phyloP scores from a whole-genome alignment of 1,284 basidiomycete genomes.

The Cutaneotrichosporon sp. region DNA sequence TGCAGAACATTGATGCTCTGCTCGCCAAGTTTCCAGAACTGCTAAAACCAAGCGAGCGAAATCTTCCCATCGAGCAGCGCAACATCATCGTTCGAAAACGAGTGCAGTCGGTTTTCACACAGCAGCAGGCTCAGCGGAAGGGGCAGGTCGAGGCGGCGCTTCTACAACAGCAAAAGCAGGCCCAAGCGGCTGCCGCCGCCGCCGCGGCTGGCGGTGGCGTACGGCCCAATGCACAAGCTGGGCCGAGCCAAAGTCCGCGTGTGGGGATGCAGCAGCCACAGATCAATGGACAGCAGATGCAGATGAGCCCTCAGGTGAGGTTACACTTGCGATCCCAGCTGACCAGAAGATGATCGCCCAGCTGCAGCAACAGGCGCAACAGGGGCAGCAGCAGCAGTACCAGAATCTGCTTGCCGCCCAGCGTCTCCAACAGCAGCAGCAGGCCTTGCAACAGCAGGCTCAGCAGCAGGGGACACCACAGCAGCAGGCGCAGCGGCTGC shows the following conservation, averaged over 20 bases:
- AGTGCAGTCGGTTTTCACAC: constrained; percentile 17
- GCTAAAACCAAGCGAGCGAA: constrained; percentile 28
- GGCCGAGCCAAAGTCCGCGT: constrained; percentile 9
- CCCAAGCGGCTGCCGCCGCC: constrained; percentile 2
- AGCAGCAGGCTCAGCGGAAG: constrained; percentile 5
- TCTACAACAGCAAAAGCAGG: constrained; percentile 5
- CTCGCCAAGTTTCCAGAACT: constrained; percentile 25
- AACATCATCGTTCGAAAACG: constrained; percentile 31
- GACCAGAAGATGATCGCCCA: constrained; percentile 1
- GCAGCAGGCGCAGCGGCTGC: constrained; percentile 13
- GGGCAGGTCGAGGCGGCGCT: not conserved
- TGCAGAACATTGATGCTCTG: constrained; percentile 15
- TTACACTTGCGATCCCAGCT: not conserved
- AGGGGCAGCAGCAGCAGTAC: constrained; percentile 16
- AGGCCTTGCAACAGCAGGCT: constrained; percentile 6
- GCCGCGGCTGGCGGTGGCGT: not conserved
- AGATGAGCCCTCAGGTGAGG: constrained; percentile 19
- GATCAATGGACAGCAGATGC: constrained; percentile 13
- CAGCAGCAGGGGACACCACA: constrained; percentile 15
- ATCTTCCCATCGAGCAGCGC: constrained; percentile 27
- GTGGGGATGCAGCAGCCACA: constrained; percentile 13
- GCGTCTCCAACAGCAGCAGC: constrained; percentile 14
- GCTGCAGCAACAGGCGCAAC: constrained; percentile 10
- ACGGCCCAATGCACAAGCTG: constrained; percentile 2
- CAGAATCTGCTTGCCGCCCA: constrained; percentile 15